Evolutionary conservation across 768 basidiomycete genomes (phyloP), one percentile per base, ranked within the genome.

Genomic region (Termitomyces eurrhizus): DNA sequence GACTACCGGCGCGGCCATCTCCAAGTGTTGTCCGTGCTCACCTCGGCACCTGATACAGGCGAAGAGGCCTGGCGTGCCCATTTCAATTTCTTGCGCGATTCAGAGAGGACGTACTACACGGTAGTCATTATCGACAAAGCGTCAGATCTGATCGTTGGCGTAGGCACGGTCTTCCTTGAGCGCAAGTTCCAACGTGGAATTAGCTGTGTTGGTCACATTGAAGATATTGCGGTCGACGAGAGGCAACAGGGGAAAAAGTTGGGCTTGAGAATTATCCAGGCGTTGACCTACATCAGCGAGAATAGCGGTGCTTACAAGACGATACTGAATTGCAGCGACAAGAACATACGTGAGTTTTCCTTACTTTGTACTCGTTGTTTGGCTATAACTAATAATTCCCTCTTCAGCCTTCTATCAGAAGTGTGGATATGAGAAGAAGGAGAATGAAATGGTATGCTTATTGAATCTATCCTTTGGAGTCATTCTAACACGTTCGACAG

Each of bases 141-240:
- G 14, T 82, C 86, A 1, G 93, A 97, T 77, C 76, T 78, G 65
- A 87, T 99, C 70, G 89, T 95, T 49, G 95, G 80, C 24, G 85
- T 89, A 42, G 96, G 95, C 21, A 83, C 86, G 7, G 78, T 97
- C 57, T 85, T 98, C 69, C 74, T 98, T 64, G 97, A 99, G 75
- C 89, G 90, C 76, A 98, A 99, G 78, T 98, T 98, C 81, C 77
- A 95, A 46, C 83, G 95, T 44, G 86, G 83, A 1, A 77, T 92
- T n/a, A 92, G 93, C 24, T 81, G 81, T 64, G 92, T 94, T 14
- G 97, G 95, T 0, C 97, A 99, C 70, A 95, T 99, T 64, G 97
- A 99, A 75, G 97, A 99, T 71, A 97, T 99, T 63, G 95, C 93
- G 3, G 95, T 99, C 21, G 86, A 91, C 74, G 87, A 89, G 75